Percentiles rank a stretch among this genome's conserved stretches.
Evolutionary conservation across 164 flowering plant genomes (phyloP).

Genomic region (Litsea cubeba): DNA sequence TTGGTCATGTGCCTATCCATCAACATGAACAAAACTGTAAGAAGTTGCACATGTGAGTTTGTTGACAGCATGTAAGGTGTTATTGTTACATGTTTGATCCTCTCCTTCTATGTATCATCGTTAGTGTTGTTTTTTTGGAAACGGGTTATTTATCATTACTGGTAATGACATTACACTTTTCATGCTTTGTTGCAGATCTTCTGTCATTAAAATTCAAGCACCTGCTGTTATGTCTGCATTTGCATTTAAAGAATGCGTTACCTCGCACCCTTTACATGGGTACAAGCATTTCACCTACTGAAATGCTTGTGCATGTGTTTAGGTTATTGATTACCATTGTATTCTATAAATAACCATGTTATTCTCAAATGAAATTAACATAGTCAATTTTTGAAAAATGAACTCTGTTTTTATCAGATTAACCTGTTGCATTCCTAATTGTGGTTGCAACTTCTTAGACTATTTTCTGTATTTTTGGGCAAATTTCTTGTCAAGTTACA

Average conservation of each 20-base stretch:
- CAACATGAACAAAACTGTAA: not conserved
- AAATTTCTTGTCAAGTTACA: not conserved
- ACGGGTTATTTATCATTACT: not conserved
- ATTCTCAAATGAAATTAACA: too few species aligned
- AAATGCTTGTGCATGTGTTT: constrained; percentile 14
- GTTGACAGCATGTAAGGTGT: not conserved
- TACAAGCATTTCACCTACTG: constrained; percentile 26
- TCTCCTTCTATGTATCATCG: not conserved
- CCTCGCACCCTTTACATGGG: constrained; percentile 38
- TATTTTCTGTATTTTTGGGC: not conserved
- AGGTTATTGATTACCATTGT: too few species aligned
- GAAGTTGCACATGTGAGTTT: too few species aligned
- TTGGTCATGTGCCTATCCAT: too few species aligned
- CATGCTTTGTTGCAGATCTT: constrained; percentile 23
- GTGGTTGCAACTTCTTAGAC: too few species aligned
- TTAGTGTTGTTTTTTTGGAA: not conserved
- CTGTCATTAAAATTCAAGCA: constrained; percentile 17
- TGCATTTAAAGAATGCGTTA: constrained; percentile 34
- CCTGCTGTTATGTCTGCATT: constrained; percentile 26
- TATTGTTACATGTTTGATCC: not conserved
- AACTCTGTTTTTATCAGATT: too few species aligned
- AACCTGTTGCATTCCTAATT: too few species aligned
- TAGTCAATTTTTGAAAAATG: too few species aligned
- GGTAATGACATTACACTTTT: not conserved
- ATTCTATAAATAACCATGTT: too few species aligned